Conservation (phyloP, 768 basidiomycete genomes). For the Podaxis sp. region DNA sequence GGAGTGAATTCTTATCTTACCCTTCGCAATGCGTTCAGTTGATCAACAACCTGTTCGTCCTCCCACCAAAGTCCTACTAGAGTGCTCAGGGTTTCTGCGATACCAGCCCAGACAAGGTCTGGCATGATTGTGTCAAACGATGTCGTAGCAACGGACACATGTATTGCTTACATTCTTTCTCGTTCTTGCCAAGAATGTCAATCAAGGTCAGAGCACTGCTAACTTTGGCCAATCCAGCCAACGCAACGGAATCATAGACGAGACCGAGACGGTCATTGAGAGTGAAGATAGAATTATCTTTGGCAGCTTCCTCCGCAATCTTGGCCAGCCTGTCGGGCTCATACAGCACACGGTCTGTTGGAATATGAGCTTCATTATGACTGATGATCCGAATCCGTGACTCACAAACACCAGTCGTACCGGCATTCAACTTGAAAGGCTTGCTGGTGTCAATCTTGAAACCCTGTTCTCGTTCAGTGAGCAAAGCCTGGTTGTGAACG, state of each 20-base stretch:
- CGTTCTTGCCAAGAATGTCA: conserved; percentile 53
- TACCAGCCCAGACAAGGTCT: conserved; percentile 83
- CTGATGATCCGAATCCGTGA: conserved; percentile 12
- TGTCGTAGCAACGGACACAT: neutral
- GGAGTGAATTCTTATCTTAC: conserved; percentile 29
- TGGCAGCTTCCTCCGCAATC: conserved; percentile 79
- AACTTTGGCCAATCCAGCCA: conserved; percentile 75
- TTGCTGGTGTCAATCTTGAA: conserved; percentile 71
- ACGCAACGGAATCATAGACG: conserved; percentile 74
- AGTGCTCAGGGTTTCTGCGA: conserved; percentile 48
- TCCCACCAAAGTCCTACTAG: conserved; percentile 83
- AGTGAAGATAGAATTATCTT: conserved; percentile 58
- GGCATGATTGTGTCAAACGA: neutral
- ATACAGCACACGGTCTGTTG: conserved; percentile 80
- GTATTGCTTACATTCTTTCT: conserved; percentile 67
- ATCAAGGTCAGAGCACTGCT: conserved; percentile 76
- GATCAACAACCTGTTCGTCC: conserved; percentile 45
- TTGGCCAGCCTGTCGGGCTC: conserved; percentile 70
- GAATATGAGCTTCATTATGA: conserved; percentile 1
- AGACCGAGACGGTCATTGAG: conserved; percentile 88
- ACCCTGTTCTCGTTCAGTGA: conserved; percentile 63
- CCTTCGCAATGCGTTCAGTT: conserved; percentile 55
- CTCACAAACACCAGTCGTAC: conserved; percentile 86
- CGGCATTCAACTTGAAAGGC: conserved; percentile 88
- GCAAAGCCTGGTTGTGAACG: conserved; percentile 58